Evolutionary conservation across 176 grass and related monocot species (phyloP).

Genomic region (Carex kokanica): DNA sequence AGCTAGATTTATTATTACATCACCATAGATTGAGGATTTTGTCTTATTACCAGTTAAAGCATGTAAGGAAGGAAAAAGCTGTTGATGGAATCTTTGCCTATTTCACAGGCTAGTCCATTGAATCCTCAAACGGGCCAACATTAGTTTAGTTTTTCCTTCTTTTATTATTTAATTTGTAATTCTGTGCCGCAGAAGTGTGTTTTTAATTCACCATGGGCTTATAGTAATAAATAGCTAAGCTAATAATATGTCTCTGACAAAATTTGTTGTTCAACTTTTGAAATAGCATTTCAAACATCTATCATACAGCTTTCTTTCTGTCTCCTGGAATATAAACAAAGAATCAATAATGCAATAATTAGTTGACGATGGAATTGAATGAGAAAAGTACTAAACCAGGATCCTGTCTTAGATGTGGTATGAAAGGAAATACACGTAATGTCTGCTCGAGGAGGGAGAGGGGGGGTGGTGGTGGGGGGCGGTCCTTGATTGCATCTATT

Average conservation of each 20-base stretch:
- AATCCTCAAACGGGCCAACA: not conserved
- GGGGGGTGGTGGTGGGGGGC: too few species aligned
- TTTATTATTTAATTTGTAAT: not conserved
- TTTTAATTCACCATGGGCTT: constrained; percentile 15
- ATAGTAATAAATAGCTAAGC: not conserved
- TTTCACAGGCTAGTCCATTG: not conserved
- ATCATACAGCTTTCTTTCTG: not conserved
- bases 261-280: not conserved
- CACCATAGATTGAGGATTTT: constrained; percentile 28
- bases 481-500: not conserved
- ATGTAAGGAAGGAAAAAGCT: constrained; percentile 6
- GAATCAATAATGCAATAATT: not conserved
- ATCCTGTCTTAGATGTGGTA: not conserved
- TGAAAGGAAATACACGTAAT: not conserved
- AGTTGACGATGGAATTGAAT: not conserved
- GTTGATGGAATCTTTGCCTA: constrained; percentile 16
- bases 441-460: constrained; percentile 2
- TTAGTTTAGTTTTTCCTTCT: not conserved
- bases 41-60: not conserved
- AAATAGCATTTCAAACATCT: not conserved
- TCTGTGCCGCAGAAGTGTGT: not conserved
- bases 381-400: not conserved
- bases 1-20: constrained; percentile 16
- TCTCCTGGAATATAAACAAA: not conserved
- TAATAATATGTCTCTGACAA: not conserved